Percentiles rank a stretch among this genome's conserved stretches.
Conservation (phyloP, 202 grass and related monocot species). For the Bolboschoenoplectus hybrid region DNA sequence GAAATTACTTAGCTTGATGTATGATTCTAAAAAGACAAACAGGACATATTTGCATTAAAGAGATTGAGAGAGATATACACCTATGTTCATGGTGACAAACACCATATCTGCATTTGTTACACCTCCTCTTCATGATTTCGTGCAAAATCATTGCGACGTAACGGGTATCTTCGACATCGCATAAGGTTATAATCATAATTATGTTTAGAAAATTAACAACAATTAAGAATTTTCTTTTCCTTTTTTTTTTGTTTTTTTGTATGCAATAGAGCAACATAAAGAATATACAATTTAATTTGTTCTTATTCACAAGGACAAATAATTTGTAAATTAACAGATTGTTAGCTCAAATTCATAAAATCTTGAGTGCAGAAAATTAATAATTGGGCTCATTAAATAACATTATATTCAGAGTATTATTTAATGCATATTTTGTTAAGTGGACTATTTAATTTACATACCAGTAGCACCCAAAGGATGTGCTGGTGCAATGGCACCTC, state of each 20-base stretch:
- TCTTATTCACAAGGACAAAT: no score
- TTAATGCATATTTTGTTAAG: no score
- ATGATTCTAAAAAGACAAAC: no score
- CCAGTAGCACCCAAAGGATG: constrained; percentile 84
- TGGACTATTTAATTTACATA: not conserved
- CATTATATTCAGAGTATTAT: no score
- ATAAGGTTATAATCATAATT: not conserved
- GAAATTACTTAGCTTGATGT: not conserved
- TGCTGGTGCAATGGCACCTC: constrained; percentile 70
- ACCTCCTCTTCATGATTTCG: constrained; percentile 43
- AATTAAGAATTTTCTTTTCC: no score
- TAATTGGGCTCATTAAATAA: no score
- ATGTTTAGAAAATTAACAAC: not conserved
- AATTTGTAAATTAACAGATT: no score
- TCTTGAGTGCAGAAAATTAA: no score
- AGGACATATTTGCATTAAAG: not conserved
- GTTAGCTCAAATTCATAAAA: no score
- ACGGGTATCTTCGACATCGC: constrained; percentile 35
- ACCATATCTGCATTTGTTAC: constrained; percentile 39
- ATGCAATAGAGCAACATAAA: no score
- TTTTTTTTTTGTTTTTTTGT: no score
- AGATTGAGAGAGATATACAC: not conserved
- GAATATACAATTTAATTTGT: no score
- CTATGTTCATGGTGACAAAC: not conserved
- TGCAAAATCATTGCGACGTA: constrained; percentile 40